Evolutionary conservation across 176 grass and related monocot species (phyloP), one percentile per base, ranked within the genome.

Genomic region (Triticum timopheevii): DNA sequence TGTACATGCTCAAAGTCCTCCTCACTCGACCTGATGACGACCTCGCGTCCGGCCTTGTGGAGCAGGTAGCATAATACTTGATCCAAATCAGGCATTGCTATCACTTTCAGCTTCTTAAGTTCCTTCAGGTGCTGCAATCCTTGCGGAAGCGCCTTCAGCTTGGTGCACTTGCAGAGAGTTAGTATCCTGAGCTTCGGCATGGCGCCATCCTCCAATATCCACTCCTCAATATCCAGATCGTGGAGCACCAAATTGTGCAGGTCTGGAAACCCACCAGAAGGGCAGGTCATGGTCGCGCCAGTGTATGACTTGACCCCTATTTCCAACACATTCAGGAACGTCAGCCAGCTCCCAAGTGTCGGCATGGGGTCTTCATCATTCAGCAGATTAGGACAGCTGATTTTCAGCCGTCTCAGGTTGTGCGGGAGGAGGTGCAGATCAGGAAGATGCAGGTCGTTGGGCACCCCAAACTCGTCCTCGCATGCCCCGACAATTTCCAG

Each of bases 351-450:
- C 59, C 58, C 77, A 64, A 80, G n/a, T 42, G 59, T 44, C 17
- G 77, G 59, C 59, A 80, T 64, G n/a, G 77, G 77, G 35, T 80
- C 77, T 80, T 80, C 35, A 28, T 44, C 77, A 80, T 80, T 80
- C 77, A 80, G n/a, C n/a, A 80, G 63, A 64, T 80, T 80, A 80
- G 77, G 77, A 42, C 77, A 80, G 8, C 35, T 64, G 11, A 80
- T 19, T 44, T 80, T 80, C n/a, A 64, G 77, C 77, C 35, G 13
- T 64, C 38, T 44, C 7, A 80, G 35, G 35, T 64, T 80, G 35
- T 44, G 77, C 2, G 77, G 77, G 58, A 80, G 35, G 59, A 64
- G 38, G 6, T 6, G 23, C 13, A 80, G 77, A 42, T 80, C 77
- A 64, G 77, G 77, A 28, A 80, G 77, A 27, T 80, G 77, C 0